These are phyloP conservation scores for Fraxinus nigra DNA, from an alignment of 305 asterid species.

Conservation along the genomic window DNA sequence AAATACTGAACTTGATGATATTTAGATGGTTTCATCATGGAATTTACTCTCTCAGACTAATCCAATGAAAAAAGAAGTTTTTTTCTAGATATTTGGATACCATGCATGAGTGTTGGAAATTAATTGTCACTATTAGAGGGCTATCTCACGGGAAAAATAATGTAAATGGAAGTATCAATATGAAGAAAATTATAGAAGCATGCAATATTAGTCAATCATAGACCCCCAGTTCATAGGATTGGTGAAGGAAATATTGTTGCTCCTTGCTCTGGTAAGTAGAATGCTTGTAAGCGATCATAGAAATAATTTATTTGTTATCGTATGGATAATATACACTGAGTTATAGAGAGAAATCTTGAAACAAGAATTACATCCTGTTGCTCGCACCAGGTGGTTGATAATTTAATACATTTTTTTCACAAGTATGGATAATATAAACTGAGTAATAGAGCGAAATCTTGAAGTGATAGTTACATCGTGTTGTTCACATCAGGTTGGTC, in stretches of 20 bases:
- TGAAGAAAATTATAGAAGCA: background rate
- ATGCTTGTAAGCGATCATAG: background rate
- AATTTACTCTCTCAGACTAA: background rate
- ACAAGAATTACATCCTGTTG: background rate
- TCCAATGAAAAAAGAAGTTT: background rate
- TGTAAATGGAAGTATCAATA: background rate
- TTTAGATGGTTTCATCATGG: background rate
- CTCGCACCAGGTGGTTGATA: background rate
- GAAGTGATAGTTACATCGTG: background rate
- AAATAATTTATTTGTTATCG: background rate
- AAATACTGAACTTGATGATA: constrained; percentile 14
- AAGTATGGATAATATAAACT: background rate
- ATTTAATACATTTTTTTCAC: background rate
- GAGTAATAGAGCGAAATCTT: background rate
- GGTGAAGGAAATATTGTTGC: background rate
- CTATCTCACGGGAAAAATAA: background rate
- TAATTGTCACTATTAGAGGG: background rate
- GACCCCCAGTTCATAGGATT: background rate
- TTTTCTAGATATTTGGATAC: background rate
- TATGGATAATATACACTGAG: background rate
- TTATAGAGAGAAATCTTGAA: background rate
- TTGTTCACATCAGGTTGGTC: background rate
- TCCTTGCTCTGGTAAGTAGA: background rate
- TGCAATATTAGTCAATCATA: background rate
- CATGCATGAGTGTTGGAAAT: background rate